phyloP scores from a whole-genome alignment of 2,329 filamentous ascomycete genomes.

The Monosporascus sp. region DNA sequence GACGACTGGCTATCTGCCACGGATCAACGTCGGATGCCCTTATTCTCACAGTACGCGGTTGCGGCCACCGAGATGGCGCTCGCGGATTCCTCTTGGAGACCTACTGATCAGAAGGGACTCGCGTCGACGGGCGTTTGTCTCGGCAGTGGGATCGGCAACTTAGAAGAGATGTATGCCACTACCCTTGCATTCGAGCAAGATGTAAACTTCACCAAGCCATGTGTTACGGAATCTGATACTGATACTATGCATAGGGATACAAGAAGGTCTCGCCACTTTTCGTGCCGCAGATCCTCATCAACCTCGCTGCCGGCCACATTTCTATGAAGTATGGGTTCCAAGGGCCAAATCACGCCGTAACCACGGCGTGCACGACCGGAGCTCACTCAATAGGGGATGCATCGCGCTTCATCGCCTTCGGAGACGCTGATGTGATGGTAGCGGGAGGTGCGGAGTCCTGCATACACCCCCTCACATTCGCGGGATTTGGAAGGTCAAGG shows the following conservation, averaged over 20 bases:
- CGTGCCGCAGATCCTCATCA: constrained; percentile 88
- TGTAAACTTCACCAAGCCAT: constrained; percentile 41
- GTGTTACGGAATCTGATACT: constrained; percentile 4
- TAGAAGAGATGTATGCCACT: constrained; percentile 85
- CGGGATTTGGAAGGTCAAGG: constrained; percentile 82
- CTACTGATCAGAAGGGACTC: constrained; percentile 52
- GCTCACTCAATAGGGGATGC: constrained; percentile 94
- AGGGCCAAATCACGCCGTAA: constrained; percentile 87
- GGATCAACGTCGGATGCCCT: constrained; percentile 75
- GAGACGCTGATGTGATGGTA: constrained; percentile 91
- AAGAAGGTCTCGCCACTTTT: constrained; percentile 90
- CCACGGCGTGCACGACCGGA: constrained; percentile 93
- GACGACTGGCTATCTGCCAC: constrained; percentile 48
- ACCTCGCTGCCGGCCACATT: constrained; percentile 89
- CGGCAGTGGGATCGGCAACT: constrained; percentile 90
- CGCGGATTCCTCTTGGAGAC: constrained; percentile 72
- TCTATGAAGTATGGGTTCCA: constrained; percentile 87
- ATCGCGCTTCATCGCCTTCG: constrained; percentile 82
- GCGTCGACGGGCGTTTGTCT: constrained; percentile 86
- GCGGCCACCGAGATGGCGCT: constrained; percentile 83
- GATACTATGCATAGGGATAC: constrained; percentile 59
- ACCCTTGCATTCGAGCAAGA: constrained; percentile 69
- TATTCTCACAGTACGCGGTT: constrained; percentile 86
- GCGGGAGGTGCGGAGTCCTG: constrained; percentile 95
- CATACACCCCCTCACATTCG: constrained; percentile 88